Conservation (phyloP, 208 protist genomes). For the Naegleria fowleri region DNA sequence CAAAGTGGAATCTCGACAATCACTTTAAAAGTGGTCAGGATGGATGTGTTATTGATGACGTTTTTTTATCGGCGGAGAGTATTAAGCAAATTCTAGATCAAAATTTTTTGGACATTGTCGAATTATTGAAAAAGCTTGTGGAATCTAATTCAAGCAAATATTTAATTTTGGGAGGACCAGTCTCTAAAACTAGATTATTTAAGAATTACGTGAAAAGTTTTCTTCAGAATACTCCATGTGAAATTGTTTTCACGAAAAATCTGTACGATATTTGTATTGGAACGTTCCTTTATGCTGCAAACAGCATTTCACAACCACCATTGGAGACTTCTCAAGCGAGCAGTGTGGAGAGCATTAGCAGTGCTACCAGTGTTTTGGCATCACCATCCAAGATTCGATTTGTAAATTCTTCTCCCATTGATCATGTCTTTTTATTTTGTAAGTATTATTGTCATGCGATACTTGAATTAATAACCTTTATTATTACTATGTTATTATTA, state of each 20-base stretch:
- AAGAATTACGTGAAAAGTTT: background rate
- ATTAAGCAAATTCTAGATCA: background rate
- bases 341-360: background rate
- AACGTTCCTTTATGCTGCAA: background rate
- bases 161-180: background rate
- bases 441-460: too few relatives aligned
- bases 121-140: background rate
- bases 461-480: too few relatives aligned
- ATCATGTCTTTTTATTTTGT: background rate
- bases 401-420: background rate
- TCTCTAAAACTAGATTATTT: background rate
- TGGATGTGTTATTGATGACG: background rate
- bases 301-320: background rate
- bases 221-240: background rate
- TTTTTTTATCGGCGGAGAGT: background rate
- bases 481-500: too few relatives aligned
- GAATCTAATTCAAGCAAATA: background rate
- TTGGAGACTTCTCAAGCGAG: background rate
- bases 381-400: background rate
- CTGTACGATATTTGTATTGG: background rate
- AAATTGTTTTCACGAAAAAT: background rate
- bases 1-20: background rate
- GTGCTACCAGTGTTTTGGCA: background rate
- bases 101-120: background rate
- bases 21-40: background rate